These are phyloP conservation scores for Neophaeococcomyces aloes DNA, from an alignment of 2,329 filamentous ascomycete species.

Conservation along the genomic window DNA sequence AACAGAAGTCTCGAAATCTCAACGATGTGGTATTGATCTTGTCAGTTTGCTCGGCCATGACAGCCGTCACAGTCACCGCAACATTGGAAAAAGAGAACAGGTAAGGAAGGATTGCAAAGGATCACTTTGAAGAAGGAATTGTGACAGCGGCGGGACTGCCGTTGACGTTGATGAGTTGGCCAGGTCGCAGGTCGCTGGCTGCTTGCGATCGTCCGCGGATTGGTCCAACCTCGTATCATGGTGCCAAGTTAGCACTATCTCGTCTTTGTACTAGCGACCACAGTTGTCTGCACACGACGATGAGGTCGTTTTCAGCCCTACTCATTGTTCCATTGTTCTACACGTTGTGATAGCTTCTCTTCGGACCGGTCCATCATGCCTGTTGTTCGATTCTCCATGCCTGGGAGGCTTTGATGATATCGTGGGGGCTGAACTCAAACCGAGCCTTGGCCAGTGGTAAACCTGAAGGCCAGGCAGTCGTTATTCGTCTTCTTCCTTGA, in stretches of 20 bases:
- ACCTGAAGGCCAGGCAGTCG: neutral
- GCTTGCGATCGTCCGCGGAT: constrained; percentile 8
- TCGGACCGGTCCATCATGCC: too few species aligned
- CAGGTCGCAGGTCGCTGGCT: neutral
- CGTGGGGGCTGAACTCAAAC: too few species aligned
- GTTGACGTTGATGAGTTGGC: constrained; percentile 6
- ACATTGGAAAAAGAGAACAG: constrained; percentile 9
- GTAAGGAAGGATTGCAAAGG: constrained; percentile 17
- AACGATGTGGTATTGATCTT: constrained; percentile 12
- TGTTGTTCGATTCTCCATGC: too few species aligned
- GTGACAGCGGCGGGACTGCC: constrained; percentile 1
- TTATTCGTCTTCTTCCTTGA: neutral
- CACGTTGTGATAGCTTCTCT: too few species aligned
- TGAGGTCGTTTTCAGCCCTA: too few species aligned
- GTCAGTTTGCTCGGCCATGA: constrained; percentile 4
- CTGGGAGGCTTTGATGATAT: too few species aligned
- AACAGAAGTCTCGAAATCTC: constrained; percentile 17
- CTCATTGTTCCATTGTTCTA: too few species aligned
- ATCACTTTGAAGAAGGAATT: neutral
- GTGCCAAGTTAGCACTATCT: too few species aligned
- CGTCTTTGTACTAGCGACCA: too few species aligned
- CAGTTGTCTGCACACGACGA: too few species aligned
- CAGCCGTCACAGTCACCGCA: neutral
- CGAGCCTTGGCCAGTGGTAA: too few species aligned
- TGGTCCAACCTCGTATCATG: constrained; percentile 14